Conservation (phyloP, 2,329 filamentous ascomycete species). For the Mollisia scopiformis region DNA sequence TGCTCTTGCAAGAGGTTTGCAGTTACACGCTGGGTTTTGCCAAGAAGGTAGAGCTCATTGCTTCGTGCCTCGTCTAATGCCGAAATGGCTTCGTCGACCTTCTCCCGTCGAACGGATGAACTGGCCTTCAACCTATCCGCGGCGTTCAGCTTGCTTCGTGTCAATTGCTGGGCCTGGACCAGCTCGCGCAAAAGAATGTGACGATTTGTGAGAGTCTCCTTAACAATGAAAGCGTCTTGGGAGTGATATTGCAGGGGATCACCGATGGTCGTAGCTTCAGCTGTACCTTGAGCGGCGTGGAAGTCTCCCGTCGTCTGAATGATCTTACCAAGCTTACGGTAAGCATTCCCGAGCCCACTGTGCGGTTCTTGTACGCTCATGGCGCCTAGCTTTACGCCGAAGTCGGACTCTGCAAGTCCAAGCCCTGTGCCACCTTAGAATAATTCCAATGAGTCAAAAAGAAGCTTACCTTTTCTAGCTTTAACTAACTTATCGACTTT, state of each 20-base stretch:
- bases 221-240: constrained; percentile 94
- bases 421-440: constrained; percentile 64
- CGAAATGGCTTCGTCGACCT: constrained; percentile 96
- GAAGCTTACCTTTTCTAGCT: constrained; percentile 76
- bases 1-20: constrained; percentile 87
- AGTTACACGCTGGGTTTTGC: constrained; percentile 89
- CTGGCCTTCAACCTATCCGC: constrained; percentile 88
- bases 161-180: constrained; percentile 84
- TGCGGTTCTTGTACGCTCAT: constrained; percentile 93
- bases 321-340: constrained; percentile 91
- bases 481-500: constrained; percentile 96
- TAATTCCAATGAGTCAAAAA: constrained; percentile 13
- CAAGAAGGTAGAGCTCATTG: constrained; percentile 78
- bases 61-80: constrained; percentile 85
- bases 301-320: constrained; percentile 94
- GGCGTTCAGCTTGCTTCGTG: constrained; percentile 79
- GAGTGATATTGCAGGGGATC: constrained; percentile 96
- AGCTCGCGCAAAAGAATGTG: constrained; percentile 95
- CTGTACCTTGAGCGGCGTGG: constrained; percentile 94
- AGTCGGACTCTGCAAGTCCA: constrained; percentile 88
- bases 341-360: constrained; percentile 83
- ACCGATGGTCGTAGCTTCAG: constrained; percentile 91
- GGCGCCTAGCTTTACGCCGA: constrained; percentile 84
- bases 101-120: constrained; percentile 86
- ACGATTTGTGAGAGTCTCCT: constrained; percentile 95